Evolutionary conservation across 192 early-diverging fungal genomes (phyloP).

Genomic region (Chytriomyces sp.): DNA sequence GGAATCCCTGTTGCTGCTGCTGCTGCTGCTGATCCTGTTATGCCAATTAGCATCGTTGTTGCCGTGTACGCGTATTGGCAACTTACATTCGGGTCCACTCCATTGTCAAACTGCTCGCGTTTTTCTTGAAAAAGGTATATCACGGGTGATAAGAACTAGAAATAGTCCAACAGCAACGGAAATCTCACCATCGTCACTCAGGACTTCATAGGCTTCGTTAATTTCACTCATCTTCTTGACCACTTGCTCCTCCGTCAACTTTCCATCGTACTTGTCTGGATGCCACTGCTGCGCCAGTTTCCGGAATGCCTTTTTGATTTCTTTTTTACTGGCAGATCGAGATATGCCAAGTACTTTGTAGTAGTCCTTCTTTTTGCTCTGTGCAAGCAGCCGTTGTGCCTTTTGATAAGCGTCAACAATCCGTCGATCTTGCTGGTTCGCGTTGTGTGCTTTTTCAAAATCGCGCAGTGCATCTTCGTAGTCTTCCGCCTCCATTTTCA

Average conservation of each 20-base stretch:
- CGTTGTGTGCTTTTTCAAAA: slow-evolving; percentile 72
- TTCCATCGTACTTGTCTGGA: slow-evolving; percentile 69
- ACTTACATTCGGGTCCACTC: slow-evolving; percentile 59
- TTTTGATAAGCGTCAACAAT: slow-evolving; percentile 63
- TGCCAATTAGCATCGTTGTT: not conserved
- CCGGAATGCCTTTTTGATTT: slow-evolving; percentile 93
- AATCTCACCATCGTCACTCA: slow-evolving; percentile 50
- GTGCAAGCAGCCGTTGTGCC: slow-evolving; percentile 66
- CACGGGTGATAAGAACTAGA: slow-evolving; percentile 5
- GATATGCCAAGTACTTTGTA: slow-evolving; percentile 94
- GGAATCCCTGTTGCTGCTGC: slow-evolving; percentile 29
- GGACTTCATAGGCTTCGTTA: slow-evolving; percentile 91
- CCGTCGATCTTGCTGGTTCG: slow-evolving; percentile 58
- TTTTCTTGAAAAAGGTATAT: slow-evolving; percentile 34
- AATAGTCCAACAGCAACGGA: slow-evolving; percentile 10
- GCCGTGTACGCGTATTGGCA: not conserved
- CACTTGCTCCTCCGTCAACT: slow-evolving; percentile 75
- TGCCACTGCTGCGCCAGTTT: slow-evolving; percentile 86
- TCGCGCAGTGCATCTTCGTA: slow-evolving; percentile 81
- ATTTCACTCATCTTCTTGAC: slow-evolving; percentile 90
- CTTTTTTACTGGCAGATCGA: slow-evolving; percentile 69
- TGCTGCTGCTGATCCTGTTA: slow-evolving; percentile 11
- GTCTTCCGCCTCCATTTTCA: slow-evolving; percentile 68
- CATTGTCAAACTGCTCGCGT: slow-evolving; percentile 51
- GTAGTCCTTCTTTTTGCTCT: slow-evolving; percentile 78